A percentile compares a stretch with the other conserved stretches of the same genome.
These are phyloP conservation scores for Pisolithus sp. DNA, from an alignment of 768 basidiomycete species.

Conservation along the genomic window DNA sequence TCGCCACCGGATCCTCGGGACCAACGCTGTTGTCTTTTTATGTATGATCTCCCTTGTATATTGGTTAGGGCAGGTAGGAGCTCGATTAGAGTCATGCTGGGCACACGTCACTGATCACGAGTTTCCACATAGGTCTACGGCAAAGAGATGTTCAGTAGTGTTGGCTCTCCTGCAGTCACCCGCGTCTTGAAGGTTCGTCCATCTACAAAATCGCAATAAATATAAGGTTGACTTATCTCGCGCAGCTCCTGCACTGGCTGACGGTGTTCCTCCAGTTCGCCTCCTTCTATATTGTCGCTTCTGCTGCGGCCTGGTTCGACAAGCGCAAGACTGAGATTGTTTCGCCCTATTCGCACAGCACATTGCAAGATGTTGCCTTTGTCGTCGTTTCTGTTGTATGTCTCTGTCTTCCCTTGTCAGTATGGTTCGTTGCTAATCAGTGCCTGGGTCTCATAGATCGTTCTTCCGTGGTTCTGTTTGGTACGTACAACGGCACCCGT, in stretches of 20 bases:
- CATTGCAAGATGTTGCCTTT: constrained; percentile 37
- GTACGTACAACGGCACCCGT: constrained; percentile 22
- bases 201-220: neutral
- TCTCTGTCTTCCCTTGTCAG: neutral
- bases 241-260: constrained; percentile 41
- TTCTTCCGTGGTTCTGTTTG: constrained; percentile 42
- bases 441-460: constrained; percentile 23
- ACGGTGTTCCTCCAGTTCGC: constrained; percentile 44
- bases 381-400: constrained; percentile 36
- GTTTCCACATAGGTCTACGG: constrained; percentile 33
- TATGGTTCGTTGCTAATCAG: neutral
- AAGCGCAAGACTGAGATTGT: constrained; percentile 36
- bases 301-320: constrained; percentile 44
- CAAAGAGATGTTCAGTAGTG: constrained; percentile 40
- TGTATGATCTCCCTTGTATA: constrained; percentile 34
- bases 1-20: constrained; percentile 32
- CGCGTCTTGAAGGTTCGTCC: constrained; percentile 40
- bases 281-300: constrained; percentile 43
- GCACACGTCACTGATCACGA: neutral
- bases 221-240: neutral
- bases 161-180: constrained; percentile 40
- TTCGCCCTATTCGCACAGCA: constrained; percentile 26
- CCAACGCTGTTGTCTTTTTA: constrained; percentile 33
- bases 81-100: neutral
- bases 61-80: constrained; percentile 37